Base-by-base conservation (phyloP, 169 alveolate genomes). In the Eimeria sp. region DNA sequence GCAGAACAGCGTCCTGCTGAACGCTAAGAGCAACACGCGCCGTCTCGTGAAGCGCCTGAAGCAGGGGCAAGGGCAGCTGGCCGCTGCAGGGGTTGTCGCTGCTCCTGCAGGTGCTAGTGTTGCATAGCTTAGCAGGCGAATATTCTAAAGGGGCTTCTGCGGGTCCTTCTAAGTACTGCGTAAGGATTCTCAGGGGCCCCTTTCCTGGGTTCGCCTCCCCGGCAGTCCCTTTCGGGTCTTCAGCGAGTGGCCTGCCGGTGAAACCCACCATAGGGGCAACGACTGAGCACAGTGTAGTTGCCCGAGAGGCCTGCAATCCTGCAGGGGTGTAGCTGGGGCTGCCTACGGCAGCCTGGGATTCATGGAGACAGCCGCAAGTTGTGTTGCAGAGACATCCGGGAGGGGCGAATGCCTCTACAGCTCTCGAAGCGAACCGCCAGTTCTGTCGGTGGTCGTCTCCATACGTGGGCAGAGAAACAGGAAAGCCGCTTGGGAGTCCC, bases 311-410 rank as follows among this genome's bases (percentile, higher is more conserved):
- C 27, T 5, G 82, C 14, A 27, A 16, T 14, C 9, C 5, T 16
- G 82, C 3, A 72, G 54, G 45, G 13, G 30, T 72, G 82, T 34
- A 6, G 82, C 82, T 34, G 54, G 10, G 10, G 54, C 27, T 34
- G 82, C 40, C 82, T 72, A 51, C 27, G 45, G 45, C 67, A 47
- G 89, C 45, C 63, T 51, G 20, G 65, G 65, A 14, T n/a, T 51
- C 89, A 58, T 47, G 63, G 16, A 76, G 27, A 67, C 89, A 4
- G 65, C 70, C 47, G 76, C 91, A 83, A 13, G 76, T 54, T 16
- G 91, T 10, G 72, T n/a, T 61, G 63, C 93, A 86, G 40, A 40
- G 43, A 43, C 93, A 86, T n/a, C 80, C 93, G 14, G 93, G 93
- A 43, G 93, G 93, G 18, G 67, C 93, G 13, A 86, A 86, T 30